phyloP scores from a whole-genome alignment of 495 filamentous ascomycete genomes.

The Aspergillus avenaceus region DNA sequence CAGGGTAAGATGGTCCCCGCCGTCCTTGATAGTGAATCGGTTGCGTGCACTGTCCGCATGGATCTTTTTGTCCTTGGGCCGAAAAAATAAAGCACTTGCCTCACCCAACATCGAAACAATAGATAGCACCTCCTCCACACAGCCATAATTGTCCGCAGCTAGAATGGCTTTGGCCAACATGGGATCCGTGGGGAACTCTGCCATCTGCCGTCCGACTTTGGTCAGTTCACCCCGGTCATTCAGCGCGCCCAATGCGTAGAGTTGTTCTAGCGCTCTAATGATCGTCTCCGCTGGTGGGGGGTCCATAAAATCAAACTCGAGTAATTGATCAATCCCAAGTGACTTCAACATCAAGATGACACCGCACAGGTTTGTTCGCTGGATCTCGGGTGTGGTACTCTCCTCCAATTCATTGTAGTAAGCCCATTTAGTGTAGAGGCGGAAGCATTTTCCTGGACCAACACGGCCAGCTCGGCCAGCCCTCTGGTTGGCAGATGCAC shows the following conservation, averaged over 20 bases:
- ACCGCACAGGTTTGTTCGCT: slow-evolving; percentile 79
- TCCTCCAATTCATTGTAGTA: slow-evolving; percentile 95
- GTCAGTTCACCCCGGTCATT: slow-evolving; percentile 89
- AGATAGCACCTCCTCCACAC: slow-evolving; percentile 91
- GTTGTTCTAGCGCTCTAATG: slow-evolving; percentile 83
- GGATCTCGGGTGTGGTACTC: slow-evolving; percentile 90
- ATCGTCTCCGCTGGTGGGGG: slow-evolving; percentile 87
- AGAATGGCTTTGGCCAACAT: slow-evolving; percentile 91
- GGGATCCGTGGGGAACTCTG: slow-evolving; percentile 91
- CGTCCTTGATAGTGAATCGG: slow-evolving; percentile 87
- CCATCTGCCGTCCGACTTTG: slow-evolving; percentile 91
- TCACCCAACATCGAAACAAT: slow-evolving; percentile 94
- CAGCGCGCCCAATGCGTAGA: slow-evolving; percentile 87
- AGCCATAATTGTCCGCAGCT: slow-evolving; percentile 82
- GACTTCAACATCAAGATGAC: slow-evolving; percentile 85
- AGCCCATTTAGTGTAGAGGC: slow-evolving; percentile 91
- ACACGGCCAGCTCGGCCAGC: slow-evolving; percentile 90
- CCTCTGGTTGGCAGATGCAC: slow-evolving; percentile 91
- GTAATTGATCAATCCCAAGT: slow-evolving; percentile 87
- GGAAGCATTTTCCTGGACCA: slow-evolving; percentile 90
- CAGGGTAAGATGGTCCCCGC: slow-evolving; percentile 85
- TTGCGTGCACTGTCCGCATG: slow-evolving; percentile 91
- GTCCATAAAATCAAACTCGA: slow-evolving; percentile 97
- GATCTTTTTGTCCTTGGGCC: slow-evolving; percentile 96
- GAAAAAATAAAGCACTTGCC: slow-evolving; percentile 83